These are phyloP conservation scores for Geoglossum cookeanum DNA, from an alignment of 2,329 filamentous ascomycete genomes.

Conservation along the genomic window DNA sequence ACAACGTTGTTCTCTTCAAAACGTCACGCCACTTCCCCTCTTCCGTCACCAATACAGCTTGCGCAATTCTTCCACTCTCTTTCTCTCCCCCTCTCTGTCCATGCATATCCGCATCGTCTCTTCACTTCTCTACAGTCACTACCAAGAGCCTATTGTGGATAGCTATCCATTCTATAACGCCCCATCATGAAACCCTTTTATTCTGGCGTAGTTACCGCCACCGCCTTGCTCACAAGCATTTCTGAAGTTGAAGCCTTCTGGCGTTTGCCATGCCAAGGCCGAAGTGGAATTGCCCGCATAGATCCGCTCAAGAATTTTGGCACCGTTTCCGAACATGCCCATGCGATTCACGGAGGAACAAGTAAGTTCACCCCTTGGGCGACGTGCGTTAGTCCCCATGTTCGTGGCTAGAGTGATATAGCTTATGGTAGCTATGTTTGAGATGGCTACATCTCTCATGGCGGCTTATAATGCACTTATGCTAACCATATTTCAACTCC, in stretches of 20 bases:
- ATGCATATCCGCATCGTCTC: background rate
- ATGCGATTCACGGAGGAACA: constrained; percentile 56
- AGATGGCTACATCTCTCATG: background rate
- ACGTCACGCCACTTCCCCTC: background rate
- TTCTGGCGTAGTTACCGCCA: background rate
- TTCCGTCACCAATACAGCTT: background rate
- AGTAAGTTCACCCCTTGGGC: constrained; percentile 35
- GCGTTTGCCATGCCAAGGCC: constrained; percentile 69
- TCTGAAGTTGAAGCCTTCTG: constrained; percentile 48
- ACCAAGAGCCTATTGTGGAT: background rate
- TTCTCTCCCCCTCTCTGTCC: background rate
- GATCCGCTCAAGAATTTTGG: constrained; percentile 57
- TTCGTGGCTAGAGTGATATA: background rate
- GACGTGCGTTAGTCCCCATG: background rate
- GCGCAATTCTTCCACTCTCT: background rate
- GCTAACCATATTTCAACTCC: background rate
- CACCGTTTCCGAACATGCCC: constrained; percentile 42
- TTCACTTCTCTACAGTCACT: background rate
- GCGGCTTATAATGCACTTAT: background rate
- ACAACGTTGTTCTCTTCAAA: background rate
- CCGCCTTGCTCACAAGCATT: background rate
- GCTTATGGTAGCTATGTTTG: background rate
- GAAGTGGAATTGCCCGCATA: constrained; percentile 48
- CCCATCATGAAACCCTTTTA: background rate
- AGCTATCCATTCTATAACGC: background rate